Conservation (phyloP, 129 eudicot genomes). For the Saussurea involucrata region DNA sequence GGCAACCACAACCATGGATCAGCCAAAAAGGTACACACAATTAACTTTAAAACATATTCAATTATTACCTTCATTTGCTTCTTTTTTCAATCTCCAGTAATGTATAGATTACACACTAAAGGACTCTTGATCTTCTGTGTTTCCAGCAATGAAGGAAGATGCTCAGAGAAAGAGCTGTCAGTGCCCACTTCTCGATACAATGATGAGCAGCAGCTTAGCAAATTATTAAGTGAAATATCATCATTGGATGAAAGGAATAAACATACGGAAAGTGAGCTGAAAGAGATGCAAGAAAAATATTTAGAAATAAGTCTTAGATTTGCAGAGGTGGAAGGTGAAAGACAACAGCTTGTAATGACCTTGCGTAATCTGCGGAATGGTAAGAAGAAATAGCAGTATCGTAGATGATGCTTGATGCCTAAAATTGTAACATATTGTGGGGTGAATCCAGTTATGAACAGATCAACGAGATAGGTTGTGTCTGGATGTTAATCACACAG, state of each 20-base stretch:
- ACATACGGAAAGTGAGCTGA: slow-evolving; percentile 68
- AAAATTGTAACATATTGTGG: slow-evolving; percentile 14
- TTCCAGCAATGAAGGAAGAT: slow-evolving; percentile 27
- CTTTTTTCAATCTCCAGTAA: neutral
- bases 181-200: slow-evolving; percentile 20
- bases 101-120: slow-evolving; percentile 12
- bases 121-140: neutral
- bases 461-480: slow-evolving; percentile 19
- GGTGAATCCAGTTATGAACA: slow-evolving; percentile 13
- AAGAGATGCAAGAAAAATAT: slow-evolving; percentile 90
- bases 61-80: neutral
- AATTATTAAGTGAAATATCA: slow-evolving; percentile 52
- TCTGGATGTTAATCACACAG: slow-evolving; percentile 21
- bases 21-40: slow-evolving; percentile 37
- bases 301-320: slow-evolving; percentile 88
- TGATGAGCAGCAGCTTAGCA: slow-evolving; percentile 25
- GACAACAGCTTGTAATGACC: slow-evolving; percentile 89
- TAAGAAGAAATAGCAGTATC: slow-evolving; percentile 44
- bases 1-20: slow-evolving; percentile 24
- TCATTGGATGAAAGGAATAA: slow-evolving; percentile 64
- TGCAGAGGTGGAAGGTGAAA: slow-evolving; percentile 98
- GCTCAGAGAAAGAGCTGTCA: slow-evolving; percentile 16
- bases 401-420: slow-evolving; percentile 15
- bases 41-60: neutral
- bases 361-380: slow-evolving; percentile 71